phyloP scores from a whole-genome alignment of 805 yeast genomes.

The Candida broadrunensis region DNA sequence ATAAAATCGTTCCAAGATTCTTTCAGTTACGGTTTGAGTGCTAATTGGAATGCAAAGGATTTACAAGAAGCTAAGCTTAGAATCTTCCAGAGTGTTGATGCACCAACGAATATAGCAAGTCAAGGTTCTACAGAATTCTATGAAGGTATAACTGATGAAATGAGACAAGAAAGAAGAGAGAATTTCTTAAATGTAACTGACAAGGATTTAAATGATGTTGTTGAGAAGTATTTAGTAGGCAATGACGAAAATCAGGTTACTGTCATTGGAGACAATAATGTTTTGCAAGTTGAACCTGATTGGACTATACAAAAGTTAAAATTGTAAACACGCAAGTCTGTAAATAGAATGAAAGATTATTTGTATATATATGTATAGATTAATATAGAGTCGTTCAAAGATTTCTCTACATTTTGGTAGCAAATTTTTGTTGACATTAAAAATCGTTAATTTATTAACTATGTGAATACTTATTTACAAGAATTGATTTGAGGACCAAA shows the following conservation, averaged over 20 bases:
- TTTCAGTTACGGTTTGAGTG: constrained; percentile 41
- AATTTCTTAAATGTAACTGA: constrained; percentile 63
- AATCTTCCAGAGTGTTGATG: constrained; percentile 87
- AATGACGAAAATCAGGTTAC: constrained; percentile 27
- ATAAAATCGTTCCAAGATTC: constrained; percentile 54
- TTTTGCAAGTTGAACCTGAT: constrained; percentile 15
- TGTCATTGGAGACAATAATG: constrained; percentile 44
- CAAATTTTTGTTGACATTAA: neutral
- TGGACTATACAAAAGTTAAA: constrained; percentile 12
- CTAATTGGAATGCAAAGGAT: constrained; percentile 60
- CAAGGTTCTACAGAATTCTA: constrained; percentile 72
- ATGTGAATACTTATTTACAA: neutral
- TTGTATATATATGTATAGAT: no score
- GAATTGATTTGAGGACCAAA: neutral
- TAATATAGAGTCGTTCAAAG: no score
- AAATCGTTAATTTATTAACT: neutral
- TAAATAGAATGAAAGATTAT: neutral
- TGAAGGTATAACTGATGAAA: constrained; percentile 69
- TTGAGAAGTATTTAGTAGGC: constrained; percentile 58
- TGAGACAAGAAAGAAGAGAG: constrained; percentile 79
- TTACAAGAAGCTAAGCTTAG: constrained; percentile 88
- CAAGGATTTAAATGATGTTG: constrained; percentile 59
- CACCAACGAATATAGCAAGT: constrained; percentile 76
- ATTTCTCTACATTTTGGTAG: no score
- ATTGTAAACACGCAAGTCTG: neutral